Evolutionary conservation across 2,329 filamentous ascomycete species (phyloP), one percentile per base, ranked within the genome.

Genomic region (Penicillium paneum): DNA sequence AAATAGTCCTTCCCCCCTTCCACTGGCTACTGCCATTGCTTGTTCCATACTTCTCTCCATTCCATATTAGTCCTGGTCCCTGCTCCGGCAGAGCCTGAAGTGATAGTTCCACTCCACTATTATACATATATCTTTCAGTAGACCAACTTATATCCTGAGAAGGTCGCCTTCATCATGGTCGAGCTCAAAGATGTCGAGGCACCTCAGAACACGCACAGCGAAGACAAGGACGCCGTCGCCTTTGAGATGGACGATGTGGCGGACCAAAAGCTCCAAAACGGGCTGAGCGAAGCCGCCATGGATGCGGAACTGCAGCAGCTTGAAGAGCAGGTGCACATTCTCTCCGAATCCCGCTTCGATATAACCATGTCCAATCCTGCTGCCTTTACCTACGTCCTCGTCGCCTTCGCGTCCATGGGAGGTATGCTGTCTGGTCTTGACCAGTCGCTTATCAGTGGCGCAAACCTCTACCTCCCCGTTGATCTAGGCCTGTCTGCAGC

Each of bases 361-460:
- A 58, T 87, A 40, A 72, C 81, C 34, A 84, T 88, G 72, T 78
- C 77, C 47, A 80, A 88, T 67, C 84, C 85, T 0, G 81, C 77
- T 49, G 72, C 84, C 64, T 90, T 89, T 68, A 90, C 86, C 26
- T 87, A 81, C 76, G 72, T 87, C 15, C 78, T 89, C 13, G 85
- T 88, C 41, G 83, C 79, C 1, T 90, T 90, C 62, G 87, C 87
- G n/a, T 87, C 84, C 15, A 88, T 90, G 84, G 87, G 87, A 46
- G 87, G 87, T 67, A 75, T 90, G 21, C 80, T 90, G 0, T 88
- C 85, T 1, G 87, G 87, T 56, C 78, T 90, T 19, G 87, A 90
- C 65, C 87, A 90, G 71, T 87, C 83, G 42, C 76, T 90, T 52
- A 90, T 90, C 64, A 86, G 82, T 12, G 87, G 87, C 49, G 87